Conservation (phyloP, 345 rosid genomes). For the Adansonia digitata region DNA sequence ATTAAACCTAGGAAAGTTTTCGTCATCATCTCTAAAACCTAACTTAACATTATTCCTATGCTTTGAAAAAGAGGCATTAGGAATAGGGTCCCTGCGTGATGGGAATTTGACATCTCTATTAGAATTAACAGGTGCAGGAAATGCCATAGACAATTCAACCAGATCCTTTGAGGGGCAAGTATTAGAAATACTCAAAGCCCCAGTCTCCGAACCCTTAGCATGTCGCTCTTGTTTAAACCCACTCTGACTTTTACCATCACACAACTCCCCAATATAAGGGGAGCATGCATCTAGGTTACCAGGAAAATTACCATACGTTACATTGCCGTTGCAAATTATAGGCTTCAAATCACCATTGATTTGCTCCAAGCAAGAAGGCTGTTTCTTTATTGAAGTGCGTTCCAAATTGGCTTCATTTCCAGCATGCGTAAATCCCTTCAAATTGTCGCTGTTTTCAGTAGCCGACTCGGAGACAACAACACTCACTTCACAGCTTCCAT, state of each 20-base stretch:
- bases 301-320: slow-evolving; percentile 10
- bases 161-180: slow-evolving; percentile 33
- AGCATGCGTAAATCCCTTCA: slow-evolving; percentile 22
- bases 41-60: slow-evolving; percentile 44
- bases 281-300: slow-evolving; percentile 25
- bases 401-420: slow-evolving; percentile 34
- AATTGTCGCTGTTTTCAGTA: slow-evolving; percentile 23
- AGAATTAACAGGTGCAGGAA: slow-evolving; percentile 30
- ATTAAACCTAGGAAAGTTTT: slow-evolving; percentile 51
- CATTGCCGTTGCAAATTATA: slow-evolving; percentile 22
- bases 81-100: slow-evolving; percentile 22
- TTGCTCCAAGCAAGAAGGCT: slow-evolving; percentile 27
- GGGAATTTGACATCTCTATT: slow-evolving; percentile 37
- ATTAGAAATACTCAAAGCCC: slow-evolving; percentile 26
- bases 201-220: slow-evolving; percentile 27
- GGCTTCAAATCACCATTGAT: slow-evolving; percentile 20
- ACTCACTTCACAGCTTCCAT: slow-evolving; percentile 39
- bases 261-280: slow-evolving; percentile 27
- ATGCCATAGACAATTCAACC: slow-evolving; percentile 23
- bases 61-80: slow-evolving; percentile 40
- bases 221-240: slow-evolving; percentile 25
- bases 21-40: slow-evolving; percentile 70
- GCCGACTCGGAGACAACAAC: slow-evolving; percentile 24
- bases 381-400: slow-evolving; percentile 17
- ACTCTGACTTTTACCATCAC: slow-evolving; percentile 26